Base-by-base conservation (phyloP, 2,329 filamentous ascomycete species). In the Ophiostoma sp. region DNA sequence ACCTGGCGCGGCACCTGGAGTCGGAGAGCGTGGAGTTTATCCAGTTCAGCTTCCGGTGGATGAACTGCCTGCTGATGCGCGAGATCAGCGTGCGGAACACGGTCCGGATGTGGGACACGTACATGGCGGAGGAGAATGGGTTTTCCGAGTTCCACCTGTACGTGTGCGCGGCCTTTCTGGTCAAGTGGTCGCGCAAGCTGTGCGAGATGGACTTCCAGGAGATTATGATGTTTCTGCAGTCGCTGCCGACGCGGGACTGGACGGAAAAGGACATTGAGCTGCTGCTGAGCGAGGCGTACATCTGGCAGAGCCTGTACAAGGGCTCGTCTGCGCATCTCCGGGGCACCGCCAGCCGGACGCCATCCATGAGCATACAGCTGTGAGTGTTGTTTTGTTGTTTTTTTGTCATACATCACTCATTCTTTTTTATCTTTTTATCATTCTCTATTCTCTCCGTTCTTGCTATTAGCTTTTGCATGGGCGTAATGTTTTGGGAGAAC, bases 81-180 rank as follows among this genome's bases (percentile, higher is more conserved):
- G 95, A 99, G 81, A 91, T 99, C 74, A 97, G 91, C 77, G 94
- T 99, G 71, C 92, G 90, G 79, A 98, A 97, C 78, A 97, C 93
- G 0, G 96, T 99, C 73, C 86, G 95, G 75, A 99, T 99, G 95
- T 99, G 95, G 95, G 95, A 99, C 80, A 99, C 95, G 35, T 99
- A 99, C 81, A 87, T 99, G 82, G 93, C 95, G 67, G 96, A 99
- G 84, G 95, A 98, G 77, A 93, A 97, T 81, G 96, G 95, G 67
- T 99, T 99, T 80, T 97, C 94, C 3, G 93, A 96, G 77, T 99
- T 99, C 79, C 95, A 99, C 78, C 87, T 99, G 71, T 99, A 99
- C 78, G 95, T 99, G 54, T 99, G 96, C 79, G 95, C 95, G 33
- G 95, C 95, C 5, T 98, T 99, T 78, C 84, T 99, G 35, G 95